Percentiles rank a stretch among this genome's conserved stretches.
phyloP scores from a whole-genome alignment of 805 yeast species.

The Yarrowia phangngaensis region DNA sequence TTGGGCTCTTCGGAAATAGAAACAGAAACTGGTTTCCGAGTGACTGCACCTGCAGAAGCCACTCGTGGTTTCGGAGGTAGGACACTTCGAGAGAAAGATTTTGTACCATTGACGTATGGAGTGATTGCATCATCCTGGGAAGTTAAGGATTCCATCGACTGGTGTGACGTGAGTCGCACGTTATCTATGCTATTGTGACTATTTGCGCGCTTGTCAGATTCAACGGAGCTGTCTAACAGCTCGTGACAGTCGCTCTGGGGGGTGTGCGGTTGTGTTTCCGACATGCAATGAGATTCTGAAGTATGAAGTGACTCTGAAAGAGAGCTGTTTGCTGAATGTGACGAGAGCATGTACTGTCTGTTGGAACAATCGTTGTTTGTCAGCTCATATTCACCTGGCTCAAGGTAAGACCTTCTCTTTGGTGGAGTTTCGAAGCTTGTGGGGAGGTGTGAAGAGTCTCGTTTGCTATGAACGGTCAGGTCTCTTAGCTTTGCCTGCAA shows the following conservation, averaged over 20 bases:
- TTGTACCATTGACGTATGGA: constrained; percentile 14
- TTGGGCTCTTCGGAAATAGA: background rate
- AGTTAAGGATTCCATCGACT: too few relatives aligned
- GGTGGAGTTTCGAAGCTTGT: constrained; percentile 10
- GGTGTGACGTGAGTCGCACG: too few relatives aligned
- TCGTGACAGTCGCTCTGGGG: constrained; percentile 20
- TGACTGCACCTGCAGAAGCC: constrained; percentile 8
- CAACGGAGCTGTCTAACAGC: too few relatives aligned
- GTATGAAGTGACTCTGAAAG: constrained; percentile 16
- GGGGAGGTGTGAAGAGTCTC: constrained; percentile 14
- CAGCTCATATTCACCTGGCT: too few relatives aligned
- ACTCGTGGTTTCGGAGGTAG: constrained; percentile 13
- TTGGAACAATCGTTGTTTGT: constrained; percentile 4
- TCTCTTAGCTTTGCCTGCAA: constrained; percentile 6
- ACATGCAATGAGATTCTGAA: constrained; percentile 21
- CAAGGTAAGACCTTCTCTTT: constrained; percentile 17
- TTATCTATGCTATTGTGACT: too few relatives aligned
- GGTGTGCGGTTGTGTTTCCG: constrained; percentile 17
- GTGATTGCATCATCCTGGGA: too few relatives aligned
- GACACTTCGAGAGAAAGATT: constrained; percentile 4
- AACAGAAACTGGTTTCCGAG: constrained; percentile 4
- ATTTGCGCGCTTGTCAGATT: too few relatives aligned
- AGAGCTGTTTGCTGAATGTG: constrained; percentile 14
- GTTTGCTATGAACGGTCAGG: constrained; percentile 14
- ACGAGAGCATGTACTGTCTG: constrained; percentile 5